Conservation (phyloP, 352 stramenopile species). For the Phytopythium mirpurense region DNA sequence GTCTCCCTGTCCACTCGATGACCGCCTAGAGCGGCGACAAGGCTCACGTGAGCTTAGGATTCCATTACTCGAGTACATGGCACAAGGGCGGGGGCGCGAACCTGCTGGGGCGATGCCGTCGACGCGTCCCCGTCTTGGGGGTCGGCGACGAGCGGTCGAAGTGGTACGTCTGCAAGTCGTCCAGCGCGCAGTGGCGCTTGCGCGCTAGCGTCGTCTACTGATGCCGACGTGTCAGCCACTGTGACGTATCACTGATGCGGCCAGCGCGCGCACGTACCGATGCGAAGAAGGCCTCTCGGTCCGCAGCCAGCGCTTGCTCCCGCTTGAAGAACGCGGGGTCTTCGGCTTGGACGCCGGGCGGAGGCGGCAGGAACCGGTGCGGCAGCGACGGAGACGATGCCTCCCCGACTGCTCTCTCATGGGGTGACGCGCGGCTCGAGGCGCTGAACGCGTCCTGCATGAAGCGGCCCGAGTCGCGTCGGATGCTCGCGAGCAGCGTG, state of each 20-base stretch:
- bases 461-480: constrained; percentile 28
- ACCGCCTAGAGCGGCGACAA: background rate
- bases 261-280: constrained; percentile 15
- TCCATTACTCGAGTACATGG: too few relatives aligned
- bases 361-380: background rate
- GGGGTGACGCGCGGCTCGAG: too few relatives aligned
- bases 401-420: background rate
- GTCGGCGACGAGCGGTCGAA: constrained; percentile 29
- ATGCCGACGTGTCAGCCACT: background rate
- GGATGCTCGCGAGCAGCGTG: constrained; percentile 40
- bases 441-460: constrained; percentile 11
- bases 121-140: constrained; percentile 3
- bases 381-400: background rate
- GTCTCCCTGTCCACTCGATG: background rate
- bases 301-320: constrained; percentile 15
- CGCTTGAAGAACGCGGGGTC: constrained; percentile 31
- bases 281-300: constrained; percentile 18
- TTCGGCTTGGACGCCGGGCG: constrained; percentile 20
- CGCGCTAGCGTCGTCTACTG: constrained; percentile 29
- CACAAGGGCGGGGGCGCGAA: too few relatives aligned
- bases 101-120: background rate
- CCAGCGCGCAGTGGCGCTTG: constrained; percentile 40
- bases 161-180: constrained; percentile 34
- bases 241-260: background rate
- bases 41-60: background rate